Percentiles rank a stretch among this genome's conserved stretches.
Evolutionary conservation across 805 yeast species (phyloP).

Genomic region (Yarrowia hollandica): DNA sequence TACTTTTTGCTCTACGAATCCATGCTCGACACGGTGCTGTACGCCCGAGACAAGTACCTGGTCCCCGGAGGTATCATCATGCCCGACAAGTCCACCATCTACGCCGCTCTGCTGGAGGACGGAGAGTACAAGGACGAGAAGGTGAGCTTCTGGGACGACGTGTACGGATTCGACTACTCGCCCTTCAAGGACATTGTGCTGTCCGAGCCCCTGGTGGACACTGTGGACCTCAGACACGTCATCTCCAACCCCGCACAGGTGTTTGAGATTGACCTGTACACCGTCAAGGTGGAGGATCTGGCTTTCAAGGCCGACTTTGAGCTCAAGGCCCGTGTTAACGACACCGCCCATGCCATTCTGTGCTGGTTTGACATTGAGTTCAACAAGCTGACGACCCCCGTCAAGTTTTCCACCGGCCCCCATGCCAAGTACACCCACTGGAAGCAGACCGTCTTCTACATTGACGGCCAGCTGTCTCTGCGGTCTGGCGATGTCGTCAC

Average conservation of each 20-base stretch:
- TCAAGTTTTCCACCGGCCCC: slow-evolving; percentile 90
- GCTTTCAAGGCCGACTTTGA: slow-evolving; percentile 72
- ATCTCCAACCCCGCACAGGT: slow-evolving; percentile 71
- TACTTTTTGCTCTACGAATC: slow-evolving; percentile 93
- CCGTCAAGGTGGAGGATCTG: slow-evolving; percentile 78
- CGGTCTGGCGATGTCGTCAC: slow-evolving; percentile 73
- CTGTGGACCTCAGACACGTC: slow-evolving; percentile 77
- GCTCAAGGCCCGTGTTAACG: slow-evolving; percentile 73
- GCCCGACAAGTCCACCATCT: slow-evolving; percentile 91
- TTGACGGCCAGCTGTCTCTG: slow-evolving; percentile 74
- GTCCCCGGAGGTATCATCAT: slow-evolving; percentile 83
- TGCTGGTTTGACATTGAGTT: slow-evolving; percentile 95
- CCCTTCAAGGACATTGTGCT: slow-evolving; percentile 85
- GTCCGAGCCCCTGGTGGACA: slow-evolving; percentile 93
- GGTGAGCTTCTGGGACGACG: slow-evolving; percentile 92
- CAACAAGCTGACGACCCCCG: slow-evolving; percentile 53
- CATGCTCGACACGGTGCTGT: slow-evolving; percentile 93
- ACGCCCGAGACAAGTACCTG: slow-evolving; percentile 86
- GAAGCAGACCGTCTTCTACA: slow-evolving; percentile 96
- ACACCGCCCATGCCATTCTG: slow-evolving; percentile 81
- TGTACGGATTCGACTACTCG: slow-evolving; percentile 93
- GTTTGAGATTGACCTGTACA: slow-evolving; percentile 84
- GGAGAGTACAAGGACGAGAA: slow-evolving; percentile 89
- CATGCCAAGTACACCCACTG: slow-evolving; percentile 94
- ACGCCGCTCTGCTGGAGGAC: slow-evolving; percentile 90